Base-by-base conservation (phyloP, 129 eudicot genomes). In the Arctium lappa region DNA sequence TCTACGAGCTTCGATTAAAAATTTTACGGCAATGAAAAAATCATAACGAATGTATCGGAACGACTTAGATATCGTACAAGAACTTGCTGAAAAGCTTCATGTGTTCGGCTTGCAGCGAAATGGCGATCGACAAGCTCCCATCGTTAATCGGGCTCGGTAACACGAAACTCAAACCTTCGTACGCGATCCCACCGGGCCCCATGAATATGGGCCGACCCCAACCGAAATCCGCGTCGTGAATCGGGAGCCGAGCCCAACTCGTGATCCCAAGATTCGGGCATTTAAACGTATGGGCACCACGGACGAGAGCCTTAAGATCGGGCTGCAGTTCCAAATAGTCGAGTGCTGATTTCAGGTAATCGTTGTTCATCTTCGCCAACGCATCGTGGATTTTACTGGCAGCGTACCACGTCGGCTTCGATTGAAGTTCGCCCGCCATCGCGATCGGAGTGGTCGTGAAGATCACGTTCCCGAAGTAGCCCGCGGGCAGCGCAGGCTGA, bases 241-340 rank as follows among this genome's bases (percentile, higher is more conserved):
- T 89, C n/a, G 97, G 97, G 62, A 93, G 81, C 86, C 93, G 88
- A 12, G 82, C 89, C 97, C 97, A 89, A 36, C 91, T 91, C 0
- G 94, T 91, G 8, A 93, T 91, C 70, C 93, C 92, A 11, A 93
- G 90, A 73, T 93, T 93, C 9, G 97, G 95, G 84, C 95, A 89
- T 81, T 82, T 83, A 68, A 89, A 88, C 7, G 93, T 91, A 42
- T 91, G 92, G 0, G 91, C 94, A 13, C 95, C 95, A n/a, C 97
- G 93, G 42, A 89, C 91, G 8, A 91, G 89, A 29, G 89, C 88
- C 87, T 89, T 87, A 30, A 89, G 69, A 74, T 91, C 91, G 31
- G 93, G 89, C 83, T 91, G 92, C 36, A 87, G 31, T 69, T 90
- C 91, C 86, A 87, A 73, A 80, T 89, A 89, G 72, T 89, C 91